Evolutionary conservation across 768 basidiomycete genomes (phyloP), one percentile per base, ranked within the genome.

Genomic region (Phaeotremella skinneri): DNA sequence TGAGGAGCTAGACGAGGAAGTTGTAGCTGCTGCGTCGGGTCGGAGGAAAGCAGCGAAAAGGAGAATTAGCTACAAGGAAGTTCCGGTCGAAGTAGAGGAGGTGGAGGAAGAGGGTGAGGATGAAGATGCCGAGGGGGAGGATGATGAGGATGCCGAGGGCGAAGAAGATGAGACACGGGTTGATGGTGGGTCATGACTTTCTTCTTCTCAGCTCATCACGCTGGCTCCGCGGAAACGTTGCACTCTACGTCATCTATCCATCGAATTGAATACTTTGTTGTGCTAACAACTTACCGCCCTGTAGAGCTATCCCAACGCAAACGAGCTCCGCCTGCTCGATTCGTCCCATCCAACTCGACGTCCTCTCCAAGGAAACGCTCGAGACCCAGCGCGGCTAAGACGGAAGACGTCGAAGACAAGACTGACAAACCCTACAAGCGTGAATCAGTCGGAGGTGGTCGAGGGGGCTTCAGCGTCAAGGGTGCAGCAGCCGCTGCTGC

Each of bases 401-500:
- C 42, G 37, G 60, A 41, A 23, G 2, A 53, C 65, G 49, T 74
- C 68, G 26, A 70, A 17, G 62, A 57, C n/a, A 62, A 67, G 51
- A 58, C 55, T 23, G 69, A 72, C 53, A 73, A 67, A 48, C 49
- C 62, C 0, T 63, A 53, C 37, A 59, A 61, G 26, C 21, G 43
- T 3, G 70, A 72, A 32, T 61, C 63, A 39, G 76, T 79, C 30
- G 72, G 68, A 23, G 59, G 66, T 16, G 69, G 64, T 48, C 74
- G 78, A 26, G 80, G 80, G 0, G 78, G 76, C 21, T 70, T 71
- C 60, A 65, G 64, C 27, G 65, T 70, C 48, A 68, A 70, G 37
- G 69, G 68, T 13, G 72, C 65, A 29, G 69, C 67, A 6, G 59
- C 63, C 7, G 70, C 66, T 39, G 76, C 61, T 16, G 77, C 73